Evolutionary conservation across 805 yeast genomes (phyloP), one percentile per base, ranked within the genome.

Genomic region (Danielia reshetovae): DNA sequence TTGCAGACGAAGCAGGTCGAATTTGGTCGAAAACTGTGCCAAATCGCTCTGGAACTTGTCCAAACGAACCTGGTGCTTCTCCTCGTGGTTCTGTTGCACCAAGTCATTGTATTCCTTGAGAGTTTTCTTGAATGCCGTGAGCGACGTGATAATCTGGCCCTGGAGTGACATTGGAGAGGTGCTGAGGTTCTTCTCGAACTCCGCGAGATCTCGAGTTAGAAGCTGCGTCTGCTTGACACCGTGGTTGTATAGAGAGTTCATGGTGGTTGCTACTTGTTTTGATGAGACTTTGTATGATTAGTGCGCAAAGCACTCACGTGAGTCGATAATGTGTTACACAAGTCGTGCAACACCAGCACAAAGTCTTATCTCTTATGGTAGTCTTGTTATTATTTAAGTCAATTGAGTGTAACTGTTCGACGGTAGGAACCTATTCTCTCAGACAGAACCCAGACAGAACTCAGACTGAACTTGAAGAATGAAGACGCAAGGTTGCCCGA

Each of bases 171-270:
- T 64, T 14, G 94, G 93, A 1, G 94, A 74, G 3, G 79, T 71
- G 11, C 76, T 70, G 7, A 85, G 70, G 41, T 81, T 77, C 29
- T 70, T 63, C 51, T 81, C 89, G 45, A 90, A 81, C 34, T 66
- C 60, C 13, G 73, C 68, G 31, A 90, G 60, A 48, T 88, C 96
- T 41, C 75, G 74, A 39, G 79, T 74, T 34, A 90, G 62, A 18
- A 79, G 70, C 49, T 77, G 85, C 19, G 87, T 77, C 59, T 89
- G 96, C 58, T 86, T 87, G 35, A 84, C 70, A 7, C 95, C 96
- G 58, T 86, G 95, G 62, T 86, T 90, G 63, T 82, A 87, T 34
- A 89, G 68, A 18, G 95, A 80, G 62, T 88, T 89, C 97, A 36
- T 42, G 21, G 3, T 16, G 23, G 12, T 8, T 11, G 24, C 15